Evolutionary conservation across 2,329 filamentous ascomycete species (phyloP), one percentile per base, ranked within the genome.

Genomic region (Paecilomyces sp.): DNA sequence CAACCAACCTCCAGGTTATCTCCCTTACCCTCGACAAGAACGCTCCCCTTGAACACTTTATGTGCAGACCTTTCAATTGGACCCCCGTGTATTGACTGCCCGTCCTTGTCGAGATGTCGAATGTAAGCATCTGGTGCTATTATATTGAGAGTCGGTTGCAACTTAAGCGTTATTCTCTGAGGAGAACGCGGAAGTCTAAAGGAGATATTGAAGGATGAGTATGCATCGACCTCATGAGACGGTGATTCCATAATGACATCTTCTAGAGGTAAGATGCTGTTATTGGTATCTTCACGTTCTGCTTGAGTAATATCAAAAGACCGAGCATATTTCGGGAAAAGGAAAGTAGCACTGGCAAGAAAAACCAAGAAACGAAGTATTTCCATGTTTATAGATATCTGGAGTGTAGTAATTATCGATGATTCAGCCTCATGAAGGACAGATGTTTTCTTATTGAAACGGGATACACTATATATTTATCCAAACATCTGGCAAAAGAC

Each of bases 91-190:
- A n/a, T n/a, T 8, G 36, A n/a, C 36, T 15, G 15, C 13, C 36
- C 36, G 5, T 47, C 2, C 15, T 47, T 47, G 36, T 47, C 15
- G n/a, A 47, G 15, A n/a, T 47, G 36, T 18, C n/a, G 36, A 18
- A 47, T 47, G n/a, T 47, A 47, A 47, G 36, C 36, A 47, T 47
- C 36, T 47, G 36, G 96, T 90, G 65, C 96, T 83, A 69, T 94
- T 92, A 61, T 81, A 73, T 58, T 86, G 81, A 30, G 87, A 82
- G 90, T 47, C 7, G 36, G n/a, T 47, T 47, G 36, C 15, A 47
- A 47, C 73, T 93, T 22, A 33, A 55, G 18, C 25, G 18, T 36
- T 4, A 33, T 34, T 13, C 13, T 47, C 36, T 47, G 15, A 8
- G 8, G 15, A n/a, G 3, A 47, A 7, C 3, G 15, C 15, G 36